Conservation (phyloP, 129 eudicot genomes). For the Centella asiatica region DNA sequence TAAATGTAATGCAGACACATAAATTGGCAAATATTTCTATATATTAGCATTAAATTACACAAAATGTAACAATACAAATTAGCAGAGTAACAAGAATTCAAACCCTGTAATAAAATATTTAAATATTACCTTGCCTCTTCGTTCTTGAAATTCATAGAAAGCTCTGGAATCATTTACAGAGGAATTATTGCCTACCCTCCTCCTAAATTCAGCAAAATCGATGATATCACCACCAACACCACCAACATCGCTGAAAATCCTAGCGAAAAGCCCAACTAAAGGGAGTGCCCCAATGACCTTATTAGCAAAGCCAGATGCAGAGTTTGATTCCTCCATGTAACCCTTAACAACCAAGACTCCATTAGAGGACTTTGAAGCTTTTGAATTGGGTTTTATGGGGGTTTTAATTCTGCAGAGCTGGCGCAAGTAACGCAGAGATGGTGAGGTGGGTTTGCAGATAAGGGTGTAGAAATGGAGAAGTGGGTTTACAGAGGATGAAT, state of each 20-base stretch:
- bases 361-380: slow-evolving; percentile 24
- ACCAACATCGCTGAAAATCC: slow-evolving; percentile 76
- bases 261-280: slow-evolving; percentile 72
- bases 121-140: slow-evolving; percentile 61
- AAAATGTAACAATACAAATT: too few species aligned
- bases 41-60: background rate
- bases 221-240: slow-evolving; percentile 88
- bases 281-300: slow-evolving; percentile 81
- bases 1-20: too few species aligned
- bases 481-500: slow-evolving; percentile 17
- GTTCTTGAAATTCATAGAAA: slow-evolving; percentile 68
- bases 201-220: slow-evolving; percentile 88
- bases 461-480: slow-evolving; percentile 21
- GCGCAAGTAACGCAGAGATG: slow-evolving; percentile 35
- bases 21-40: background rate
- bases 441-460: slow-evolving; percentile 31
- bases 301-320: slow-evolving; percentile 58
- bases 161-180: slow-evolving; percentile 84
- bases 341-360: slow-evolving; percentile 39
- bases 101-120: background rate
- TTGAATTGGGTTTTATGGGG: slow-evolving; percentile 21
- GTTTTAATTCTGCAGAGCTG: slow-evolving; percentile 34
- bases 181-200: slow-evolving; percentile 84
- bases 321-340: slow-evolving; percentile 71
- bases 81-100: background rate